Base-by-base conservation (phyloP, 176 grass and related monocot species). In the Saccharum spontaneum region DNA sequence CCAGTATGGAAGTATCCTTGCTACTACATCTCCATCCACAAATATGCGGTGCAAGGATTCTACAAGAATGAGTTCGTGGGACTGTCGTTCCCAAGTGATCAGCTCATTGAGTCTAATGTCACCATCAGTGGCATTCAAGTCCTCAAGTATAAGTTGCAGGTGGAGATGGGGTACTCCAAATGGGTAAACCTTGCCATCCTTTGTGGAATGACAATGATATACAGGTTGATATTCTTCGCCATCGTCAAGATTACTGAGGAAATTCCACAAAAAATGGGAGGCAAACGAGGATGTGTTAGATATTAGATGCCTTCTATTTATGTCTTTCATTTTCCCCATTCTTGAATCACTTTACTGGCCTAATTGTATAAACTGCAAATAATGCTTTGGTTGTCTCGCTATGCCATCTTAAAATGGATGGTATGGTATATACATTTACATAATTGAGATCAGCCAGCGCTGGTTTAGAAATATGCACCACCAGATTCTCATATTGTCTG, bases 141-240 rank as follows among this genome's bases (percentile, higher is more conserved):
- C 34, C 60, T 89, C 2, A 74, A 67, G 43, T 49, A 73, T 33
- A 79, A 72, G n/a, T 45, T 85, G 68, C 26, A 92, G 60, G 84
- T 89, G 59, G 90, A 89, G 83, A 69, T 91, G 86, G 77, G 68
- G 44, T 89, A 92, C 74, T 86, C 86, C 9, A 92, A 92, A 45
- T 92, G 86, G 86, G 83, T 92, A 6, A 81, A 92, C 71, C 22
- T 92, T 13, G 90, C 67, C 23, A 86, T 92, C 49, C 49, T 92
- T 1, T 86, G 18, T 38, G 90, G 78, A 15, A 89, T 92, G 86
- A 67, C 48, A 17, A 73, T 88, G 17, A 0, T 85, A 6, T 88
- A 91, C 45, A 86, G 86, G 86, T 2, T 80, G 12, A 9, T 83
- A 4, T 92, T 92, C 48, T 89, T 89, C 5, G 69, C 33, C 6